phyloP scores from a whole-genome alignment of 805 yeast genomes.

The Cyberlindnera suaveolens region DNA sequence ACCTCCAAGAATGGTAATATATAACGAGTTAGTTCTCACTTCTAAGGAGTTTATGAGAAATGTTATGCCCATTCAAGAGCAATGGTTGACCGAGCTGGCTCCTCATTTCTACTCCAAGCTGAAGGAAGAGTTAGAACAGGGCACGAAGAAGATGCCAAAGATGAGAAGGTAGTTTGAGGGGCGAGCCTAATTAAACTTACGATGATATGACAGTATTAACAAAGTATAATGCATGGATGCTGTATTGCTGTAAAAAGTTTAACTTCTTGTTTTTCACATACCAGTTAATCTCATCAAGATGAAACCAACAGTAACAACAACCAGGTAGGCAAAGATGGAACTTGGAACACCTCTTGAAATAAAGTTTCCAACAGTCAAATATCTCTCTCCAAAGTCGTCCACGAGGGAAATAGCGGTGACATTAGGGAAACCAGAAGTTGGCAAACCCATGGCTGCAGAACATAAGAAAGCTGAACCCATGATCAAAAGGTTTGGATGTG shows the following conservation, averaged over 20 bases:
- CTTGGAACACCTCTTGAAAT: conserved; percentile 89
- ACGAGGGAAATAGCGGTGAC: conserved; percentile 95
- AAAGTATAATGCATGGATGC: too few species aligned
- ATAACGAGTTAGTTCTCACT: conserved; percentile 80
- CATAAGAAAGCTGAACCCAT: conserved; percentile 62
- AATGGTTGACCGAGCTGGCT: conserved; percentile 71
- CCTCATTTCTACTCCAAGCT: conserved; percentile 39
- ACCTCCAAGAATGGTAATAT: conserved; percentile 67
- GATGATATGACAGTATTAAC: background rate
- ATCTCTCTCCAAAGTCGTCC: conserved; percentile 87
- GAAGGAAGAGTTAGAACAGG: conserved; percentile 15
- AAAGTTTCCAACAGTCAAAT: conserved; percentile 79
- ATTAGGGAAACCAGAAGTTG: conserved; percentile 96
- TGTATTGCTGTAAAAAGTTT: background rate
- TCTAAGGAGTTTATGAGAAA: conserved; percentile 85
- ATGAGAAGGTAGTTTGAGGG: conserved; percentile 5
- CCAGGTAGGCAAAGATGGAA: conserved; percentile 65
- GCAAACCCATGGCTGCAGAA: conserved; percentile 95
- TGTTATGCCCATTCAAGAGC: conserved; percentile 64
- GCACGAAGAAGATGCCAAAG: conserved; percentile 16
- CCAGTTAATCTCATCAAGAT: conserved; percentile 56
- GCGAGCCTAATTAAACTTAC: background rate
- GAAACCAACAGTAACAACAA: conserved; percentile 77
- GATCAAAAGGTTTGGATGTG: conserved; percentile 81
- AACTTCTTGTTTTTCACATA: conserved; percentile 2